Conservation (phyloP, 768 basidiomycete genomes). For the Collybia sordida region DNA sequence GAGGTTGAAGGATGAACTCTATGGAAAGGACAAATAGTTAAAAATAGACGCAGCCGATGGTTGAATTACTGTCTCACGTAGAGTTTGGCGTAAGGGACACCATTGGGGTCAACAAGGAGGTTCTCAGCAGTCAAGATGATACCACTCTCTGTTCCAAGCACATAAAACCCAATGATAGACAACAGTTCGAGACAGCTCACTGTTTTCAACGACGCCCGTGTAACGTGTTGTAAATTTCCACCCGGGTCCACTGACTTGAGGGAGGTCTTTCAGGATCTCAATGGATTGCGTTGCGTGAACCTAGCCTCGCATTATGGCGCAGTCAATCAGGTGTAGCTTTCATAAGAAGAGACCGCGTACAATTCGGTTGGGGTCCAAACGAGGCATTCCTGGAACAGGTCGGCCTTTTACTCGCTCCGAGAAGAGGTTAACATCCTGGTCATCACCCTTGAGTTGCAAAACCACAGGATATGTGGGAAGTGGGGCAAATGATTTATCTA, state of each 20-base stretch:
- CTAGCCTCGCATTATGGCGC: conserved; percentile 28
- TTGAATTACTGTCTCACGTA: conserved; percentile 38
- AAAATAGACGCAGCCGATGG: background rate
- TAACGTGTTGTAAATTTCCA: conserved; percentile 74
- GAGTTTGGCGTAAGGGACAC: conserved; percentile 59
- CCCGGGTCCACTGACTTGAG: conserved; percentile 70
- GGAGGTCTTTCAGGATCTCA: conserved; percentile 77
- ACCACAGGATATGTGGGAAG: conserved; percentile 88
- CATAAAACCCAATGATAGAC: background rate
- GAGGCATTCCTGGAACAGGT: conserved; percentile 66
- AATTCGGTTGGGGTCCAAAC: conserved; percentile 65
- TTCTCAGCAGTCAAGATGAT: conserved; percentile 70
- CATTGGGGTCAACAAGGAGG: conserved; percentile 60
- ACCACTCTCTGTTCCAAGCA: conserved; percentile 56
- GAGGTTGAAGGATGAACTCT: conserved; percentile 70
- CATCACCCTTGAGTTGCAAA: conserved; percentile 67
- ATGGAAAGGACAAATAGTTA: background rate
- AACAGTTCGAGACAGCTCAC: conserved; percentile 32
- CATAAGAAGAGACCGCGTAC: conserved; percentile 37
- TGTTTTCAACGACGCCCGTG: conserved; percentile 78
- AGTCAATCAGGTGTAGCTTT: background rate
- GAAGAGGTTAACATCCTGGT: conserved; percentile 71
- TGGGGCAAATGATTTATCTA: conserved; percentile 70
- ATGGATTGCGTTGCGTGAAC: conserved; percentile 82
- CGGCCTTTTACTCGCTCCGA: conserved; percentile 43